A percentile compares a stretch with the other conserved stretches of the same genome.
These are phyloP conservation scores for Viola pubescens DNA, from an alignment of 441 rosid genomes.

Conservation along the genomic window DNA sequence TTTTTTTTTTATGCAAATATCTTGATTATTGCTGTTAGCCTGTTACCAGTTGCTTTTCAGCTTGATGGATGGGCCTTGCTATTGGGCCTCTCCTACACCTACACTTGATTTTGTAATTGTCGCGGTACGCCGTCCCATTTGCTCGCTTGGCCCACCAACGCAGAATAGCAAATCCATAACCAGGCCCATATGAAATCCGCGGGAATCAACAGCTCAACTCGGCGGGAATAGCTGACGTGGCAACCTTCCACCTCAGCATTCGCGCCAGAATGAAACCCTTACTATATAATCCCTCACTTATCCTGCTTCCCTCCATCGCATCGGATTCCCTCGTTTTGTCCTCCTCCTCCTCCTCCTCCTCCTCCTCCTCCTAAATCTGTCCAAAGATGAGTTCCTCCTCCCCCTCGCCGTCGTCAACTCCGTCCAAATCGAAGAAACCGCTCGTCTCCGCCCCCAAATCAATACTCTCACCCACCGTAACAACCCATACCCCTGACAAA, in stretches of 20 bases:
- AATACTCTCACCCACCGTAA: constrained; percentile 13
- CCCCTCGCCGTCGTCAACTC: constrained; percentile 19
- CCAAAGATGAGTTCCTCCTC: constrained; percentile 32
- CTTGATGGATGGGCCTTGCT: too few species aligned
- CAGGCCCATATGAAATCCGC: constrained; percentile 21
- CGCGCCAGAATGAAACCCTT: constrained; percentile 38
- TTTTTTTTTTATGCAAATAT: too few species aligned
- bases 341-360: constrained; percentile 11
- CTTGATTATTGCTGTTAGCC: too few species aligned
- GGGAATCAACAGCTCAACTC: constrained; percentile 53
- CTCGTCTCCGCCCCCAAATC: constrained; percentile 24
- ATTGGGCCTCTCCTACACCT: too few species aligned
- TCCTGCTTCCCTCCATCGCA: neutral
- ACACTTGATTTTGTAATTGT: too few species aligned
- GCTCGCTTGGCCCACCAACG: too few species aligned
- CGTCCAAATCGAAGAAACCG: constrained; percentile 39
- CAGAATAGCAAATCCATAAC: too few species aligned
- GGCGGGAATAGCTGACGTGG: constrained; percentile 45
- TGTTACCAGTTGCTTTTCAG: too few species aligned
- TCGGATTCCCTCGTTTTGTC: neutral
- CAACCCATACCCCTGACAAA: constrained; percentile 60
- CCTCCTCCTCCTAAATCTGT: constrained; percentile 1
- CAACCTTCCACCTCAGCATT: constrained; percentile 31
- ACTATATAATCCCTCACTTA: neutral
- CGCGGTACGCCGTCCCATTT: too few species aligned